Conservation (phyloP, 2,329 filamentous ascomycete genomes). For the Botrytis sinoallii region DNA sequence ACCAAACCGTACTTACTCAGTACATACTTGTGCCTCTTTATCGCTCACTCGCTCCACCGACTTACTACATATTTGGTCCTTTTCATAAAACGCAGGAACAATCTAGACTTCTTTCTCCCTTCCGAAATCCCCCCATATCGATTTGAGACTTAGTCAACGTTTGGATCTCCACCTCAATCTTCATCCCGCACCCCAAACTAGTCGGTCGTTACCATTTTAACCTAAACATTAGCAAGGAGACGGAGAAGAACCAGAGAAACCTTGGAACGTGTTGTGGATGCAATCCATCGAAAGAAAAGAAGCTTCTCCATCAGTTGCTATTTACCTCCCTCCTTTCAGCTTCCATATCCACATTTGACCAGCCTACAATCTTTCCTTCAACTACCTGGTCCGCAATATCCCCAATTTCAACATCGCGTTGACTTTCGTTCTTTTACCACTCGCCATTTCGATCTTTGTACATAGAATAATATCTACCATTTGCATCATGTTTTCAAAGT, state of each 20-base stretch:
- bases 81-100: constrained; percentile 10
- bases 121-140: neutral
- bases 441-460: constrained; percentile 12
- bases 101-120: neutral
- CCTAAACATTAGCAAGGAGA: neutral
- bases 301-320: constrained; percentile 1
- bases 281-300: neutral
- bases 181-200: constrained; percentile 1
- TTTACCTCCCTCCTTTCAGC: neutral
- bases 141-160: neutral
- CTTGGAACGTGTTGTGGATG: constrained; percentile 6
- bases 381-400: constrained; percentile 1
- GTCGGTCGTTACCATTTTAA: neutral
- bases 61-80: neutral
- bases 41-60: neutral
- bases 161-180: constrained; percentile 5
- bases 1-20: neutral
- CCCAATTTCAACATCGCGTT: neutral
- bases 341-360: constrained; percentile 1
- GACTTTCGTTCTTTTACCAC: constrained; percentile 1
- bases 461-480: constrained; percentile 14
- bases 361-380: constrained; percentile 4
- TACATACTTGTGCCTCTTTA: neutral
- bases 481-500: constrained; percentile 30
- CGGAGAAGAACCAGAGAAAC: neutral